Base-by-base conservation (phyloP, 202 grass and related monocot species). In the Bolboschoenoplectus hybrid region DNA sequence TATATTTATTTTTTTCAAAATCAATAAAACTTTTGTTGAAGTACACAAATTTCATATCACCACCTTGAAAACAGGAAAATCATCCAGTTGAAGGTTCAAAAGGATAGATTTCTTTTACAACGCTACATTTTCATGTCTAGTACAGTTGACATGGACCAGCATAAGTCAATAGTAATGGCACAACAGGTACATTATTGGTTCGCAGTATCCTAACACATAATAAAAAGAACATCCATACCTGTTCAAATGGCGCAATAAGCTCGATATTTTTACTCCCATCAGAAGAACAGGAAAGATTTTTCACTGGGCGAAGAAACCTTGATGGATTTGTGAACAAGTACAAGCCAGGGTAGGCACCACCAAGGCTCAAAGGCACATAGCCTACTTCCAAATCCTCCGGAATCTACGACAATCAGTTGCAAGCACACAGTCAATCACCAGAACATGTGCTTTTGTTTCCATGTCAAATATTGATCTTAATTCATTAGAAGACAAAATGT, bases 161-260 rank as follows among this genome's bases (percentile, higher is more conserved):
- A 57, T 50, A 38, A 77, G 13, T 75, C 72, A 75, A 41, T 41
- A 49, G n/a, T 32, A 50, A 20, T 57, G 74, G 74, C 32, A 78
- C 34, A 58, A 57, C 38, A 39, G 13, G 26, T 75, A 35, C 10
- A 35, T 75, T 49, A 52, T 14, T 53, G 10, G 34, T 78, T 55
- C 0, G 1, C 5, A 52, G 11, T 40, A 78, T 78, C 52, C 74
- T 39, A 75, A 75, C 20, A 78, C 34, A 57, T 57, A 7, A 57
- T 11, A 40, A 26, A 14, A 87, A 85, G 47, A 40, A 41, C 13
- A 91, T 85, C 61, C 3, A 5, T 63, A 93, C 95, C 90, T 98
- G 95, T 88, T 98, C 95, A 89, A 98, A 95, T 80, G 95, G 93
- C 32, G 92, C 95, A 88, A 98, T 98, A 58, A 98, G 90, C 89